Evolutionary conservation across 1,284 basidiomycete species (phyloP).

Genomic region (Cronartium quercuum): DNA sequence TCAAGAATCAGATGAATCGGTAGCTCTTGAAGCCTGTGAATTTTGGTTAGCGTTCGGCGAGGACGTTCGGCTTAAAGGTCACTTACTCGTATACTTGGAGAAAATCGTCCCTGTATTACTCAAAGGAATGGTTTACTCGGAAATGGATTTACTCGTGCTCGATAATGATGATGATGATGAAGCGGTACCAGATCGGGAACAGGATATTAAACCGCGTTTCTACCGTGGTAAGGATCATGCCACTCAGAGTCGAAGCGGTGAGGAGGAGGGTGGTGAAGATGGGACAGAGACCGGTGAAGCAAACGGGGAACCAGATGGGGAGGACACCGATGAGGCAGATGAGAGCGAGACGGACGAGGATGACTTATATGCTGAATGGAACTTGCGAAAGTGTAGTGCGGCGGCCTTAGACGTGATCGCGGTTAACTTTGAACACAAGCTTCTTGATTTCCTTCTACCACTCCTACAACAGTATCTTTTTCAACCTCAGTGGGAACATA

Average conservation of each 20-base stretch:
- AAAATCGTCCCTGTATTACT: slow-evolving; percentile 88
- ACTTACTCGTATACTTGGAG: slow-evolving; percentile 74
- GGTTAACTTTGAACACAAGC: slow-evolving; percentile 77
- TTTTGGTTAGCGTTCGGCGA: slow-evolving; percentile 99
- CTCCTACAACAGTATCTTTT: slow-evolving; percentile 90
- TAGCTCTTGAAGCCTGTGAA: slow-evolving; percentile 95
- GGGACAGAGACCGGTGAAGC: slow-evolving; percentile 24
- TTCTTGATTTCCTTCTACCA: slow-evolving; percentile 80
- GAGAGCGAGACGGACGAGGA: slow-evolving; percentile 91
- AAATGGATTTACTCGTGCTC: slow-evolving; percentile 90
- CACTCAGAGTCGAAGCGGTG: slow-evolving; percentile 41
- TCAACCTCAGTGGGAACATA: slow-evolving; percentile 84
- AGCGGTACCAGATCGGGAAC: slow-evolving; percentile 73
- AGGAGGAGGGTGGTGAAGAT: slow-evolving; percentile 7
- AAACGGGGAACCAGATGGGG: slow-evolving; percentile 64
- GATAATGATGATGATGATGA: slow-evolving; percentile 70
- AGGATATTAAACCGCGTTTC: slow-evolving; percentile 92
- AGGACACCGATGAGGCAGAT: slow-evolving; percentile 69
- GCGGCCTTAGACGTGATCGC: slow-evolving; percentile 96
- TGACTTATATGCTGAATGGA: slow-evolving; percentile 98
- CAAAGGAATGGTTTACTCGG: slow-evolving; percentile 95
- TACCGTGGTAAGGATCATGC: slow-evolving; percentile 70
- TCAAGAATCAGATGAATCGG: slow-evolving; percentile 89
- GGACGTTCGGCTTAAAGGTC: slow-evolving; percentile 74
- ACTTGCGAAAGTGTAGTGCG: slow-evolving; percentile 93